Evolutionary conservation across 169 alveolate genomes (phyloP).

Genomic region (Toxoplasma gondii): DNA sequence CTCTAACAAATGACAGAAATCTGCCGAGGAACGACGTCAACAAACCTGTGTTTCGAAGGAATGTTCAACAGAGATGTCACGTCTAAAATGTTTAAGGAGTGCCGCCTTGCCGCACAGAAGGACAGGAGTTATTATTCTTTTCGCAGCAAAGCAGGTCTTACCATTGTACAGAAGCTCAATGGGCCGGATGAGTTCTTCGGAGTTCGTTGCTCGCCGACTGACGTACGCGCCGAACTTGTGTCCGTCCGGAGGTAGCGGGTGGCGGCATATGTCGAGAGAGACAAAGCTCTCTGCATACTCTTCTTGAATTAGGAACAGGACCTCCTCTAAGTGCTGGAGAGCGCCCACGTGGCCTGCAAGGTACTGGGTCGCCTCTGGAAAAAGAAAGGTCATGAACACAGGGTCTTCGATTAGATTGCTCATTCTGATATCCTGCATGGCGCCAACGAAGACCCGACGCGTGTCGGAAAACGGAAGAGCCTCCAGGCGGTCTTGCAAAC

Average conservation of each 20-base stretch:
- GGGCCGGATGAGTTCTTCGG: neutral
- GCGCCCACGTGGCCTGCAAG: constrained; percentile 12
- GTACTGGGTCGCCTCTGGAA: constrained; percentile 21
- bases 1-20: too few species aligned
- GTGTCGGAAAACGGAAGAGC: constrained; percentile 14
- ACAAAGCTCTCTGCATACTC: constrained; percentile 33
- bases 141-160: too few species aligned
- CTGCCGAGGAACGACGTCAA: too few species aligned
- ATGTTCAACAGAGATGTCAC: too few species aligned
- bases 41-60: too few species aligned
- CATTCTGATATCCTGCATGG: neutral
- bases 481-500: neutral
- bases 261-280: constrained; percentile 52
- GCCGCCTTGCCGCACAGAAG: too few species aligned
- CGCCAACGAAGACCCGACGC: neutral
- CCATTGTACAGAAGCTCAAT: constrained; percentile 30
- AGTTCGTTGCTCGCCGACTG: neutral
- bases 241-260: constrained; percentile 48
- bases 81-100: too few species aligned
- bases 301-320: neutral
- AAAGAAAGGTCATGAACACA: constrained; percentile 29
- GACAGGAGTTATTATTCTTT: too few species aligned
- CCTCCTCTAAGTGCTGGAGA: constrained; percentile 46
- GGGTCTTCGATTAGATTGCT: neutral
- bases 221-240: constrained; percentile 21